Base-by-base conservation (phyloP, 257 asterid species). In the Capsicum rhomboideum region DNA sequence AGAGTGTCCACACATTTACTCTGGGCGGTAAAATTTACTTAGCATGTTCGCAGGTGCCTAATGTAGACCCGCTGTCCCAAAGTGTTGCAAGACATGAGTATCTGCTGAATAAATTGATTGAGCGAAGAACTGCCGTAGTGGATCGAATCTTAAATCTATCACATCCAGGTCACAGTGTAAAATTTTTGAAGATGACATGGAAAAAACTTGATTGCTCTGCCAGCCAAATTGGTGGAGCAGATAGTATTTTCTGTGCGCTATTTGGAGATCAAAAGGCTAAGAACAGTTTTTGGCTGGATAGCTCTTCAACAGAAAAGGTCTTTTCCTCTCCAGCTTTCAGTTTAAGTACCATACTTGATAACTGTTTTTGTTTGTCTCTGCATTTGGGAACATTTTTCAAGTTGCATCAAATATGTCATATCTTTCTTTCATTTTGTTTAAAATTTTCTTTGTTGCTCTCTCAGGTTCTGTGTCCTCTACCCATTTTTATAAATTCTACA, bases 281-380 rank as follows among this genome's bases (percentile, higher is more conserved):
- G 71, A 90, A 95, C 90, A 91, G 97, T 18, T 97, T 95, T 88
- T 97, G 99, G 99, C 90, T 97, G 87, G 99, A 97, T 84, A 97
- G 98, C 90, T 94, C 98, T 87, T 93, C 98, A 14, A 91, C 87
- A 28, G 98, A 97, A 87, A 95, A 90, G 99, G 99, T 97, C 84
- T 68, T 78, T 87, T 87, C 83, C 72, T 79, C 42, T 61, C 83
- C 67, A 50, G 18, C 53, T 55, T 77, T 49, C 26, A 52, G 28
- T 67, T 80, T 79, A 34, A 61, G 34, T 67, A 61, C 72, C 52
- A 20, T 55, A 20, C 10, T 4, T 80, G 23, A 56, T 80, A 2
- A 53, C 10, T 37, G 17, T 53, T 80, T 56, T 75, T 75, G 44
- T 53, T 16, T 21, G 34, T 74, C 42, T 46, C 80, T 74, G 80